Percentiles rank a stretch among this genome's conserved stretches.
These are phyloP conservation scores for Pseudogymnoascus sp. DNA, from an alignment of 2,329 filamentous ascomycete species.

Conservation along the genomic window DNA sequence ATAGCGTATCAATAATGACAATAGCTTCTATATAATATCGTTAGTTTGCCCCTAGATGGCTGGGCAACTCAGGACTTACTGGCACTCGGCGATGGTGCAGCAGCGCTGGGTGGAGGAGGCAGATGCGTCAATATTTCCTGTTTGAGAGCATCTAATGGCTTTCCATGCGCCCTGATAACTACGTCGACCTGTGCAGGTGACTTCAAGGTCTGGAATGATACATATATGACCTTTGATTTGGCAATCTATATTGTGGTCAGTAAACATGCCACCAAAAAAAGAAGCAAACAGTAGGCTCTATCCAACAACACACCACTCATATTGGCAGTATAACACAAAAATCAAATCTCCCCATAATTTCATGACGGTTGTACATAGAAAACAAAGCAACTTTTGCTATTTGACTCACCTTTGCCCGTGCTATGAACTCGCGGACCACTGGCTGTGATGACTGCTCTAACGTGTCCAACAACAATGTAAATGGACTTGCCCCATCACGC, in stretches of 20 bases:
- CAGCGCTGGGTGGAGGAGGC: conserved; percentile 16
- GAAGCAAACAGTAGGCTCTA: not conserved
- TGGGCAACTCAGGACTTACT: conserved; percentile 32
- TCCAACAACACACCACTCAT: not conserved
- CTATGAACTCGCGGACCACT: conserved; percentile 64
- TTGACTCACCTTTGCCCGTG: conserved; percentile 54
- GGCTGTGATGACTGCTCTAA: conserved; percentile 71
- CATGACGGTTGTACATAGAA: not conserved
- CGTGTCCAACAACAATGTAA: conserved; percentile 78
- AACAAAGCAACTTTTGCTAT: not conserved
- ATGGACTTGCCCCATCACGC: conserved; percentile 71
- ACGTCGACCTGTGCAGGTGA: conserved; percentile 53
- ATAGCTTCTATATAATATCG: conserved; percentile 53
- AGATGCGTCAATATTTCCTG: conserved; percentile 49
- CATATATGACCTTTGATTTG: conserved; percentile 62
- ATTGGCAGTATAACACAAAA: not conserved
- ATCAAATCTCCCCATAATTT: not conserved
- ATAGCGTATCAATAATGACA: conserved; percentile 72
- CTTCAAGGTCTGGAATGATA: conserved; percentile 66
- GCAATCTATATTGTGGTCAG: conserved; percentile 38
- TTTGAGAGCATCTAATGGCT: conserved; percentile 46
- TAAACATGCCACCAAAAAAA: conserved; percentile 2
- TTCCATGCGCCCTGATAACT: conserved; percentile 57
- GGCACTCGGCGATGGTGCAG: conserved; percentile 12
- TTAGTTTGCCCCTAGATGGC: not conserved